Percentiles rank a stretch among this genome's conserved stretches.
phyloP scores from a whole-genome alignment of 1,284 basidiomycete genomes.

The Malassezia nana region DNA sequence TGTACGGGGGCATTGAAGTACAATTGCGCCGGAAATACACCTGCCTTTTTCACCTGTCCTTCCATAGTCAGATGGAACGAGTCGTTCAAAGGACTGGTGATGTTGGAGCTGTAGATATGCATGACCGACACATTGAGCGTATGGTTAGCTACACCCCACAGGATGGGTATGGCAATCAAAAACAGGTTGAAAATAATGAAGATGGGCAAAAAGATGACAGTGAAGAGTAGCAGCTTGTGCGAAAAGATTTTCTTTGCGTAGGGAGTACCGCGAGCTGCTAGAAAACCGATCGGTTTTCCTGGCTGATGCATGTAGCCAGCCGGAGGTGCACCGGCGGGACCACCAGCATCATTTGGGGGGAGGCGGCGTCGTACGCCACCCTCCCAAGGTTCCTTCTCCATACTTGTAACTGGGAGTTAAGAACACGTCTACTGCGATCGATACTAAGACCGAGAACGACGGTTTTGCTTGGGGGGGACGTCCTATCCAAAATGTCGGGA shows the following conservation, averaged over 20 bases:
- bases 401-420: not conserved
- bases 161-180: slow-evolving; percentile 44
- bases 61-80: slow-evolving; percentile 46
- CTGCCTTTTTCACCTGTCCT: slow-evolving; percentile 47
- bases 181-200: slow-evolving; percentile 31
- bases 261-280: slow-evolving; percentile 39
- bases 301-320: slow-evolving; percentile 20
- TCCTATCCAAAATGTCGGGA: not conserved
- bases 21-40: slow-evolving; percentile 49
- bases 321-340: not conserved
- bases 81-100: slow-evolving; percentile 41
- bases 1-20: slow-evolving; percentile 46
- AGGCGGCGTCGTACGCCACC: slow-evolving; percentile 6
- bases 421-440: not conserved
- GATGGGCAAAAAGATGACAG: slow-evolving; percentile 32
- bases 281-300: slow-evolving; percentile 36
- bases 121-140: slow-evolving; percentile 45
- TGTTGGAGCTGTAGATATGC: slow-evolving; percentile 45
- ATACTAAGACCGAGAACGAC: no score
- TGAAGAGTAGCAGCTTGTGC: slow-evolving; percentile 39
- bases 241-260: slow-evolving; percentile 45
- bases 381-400: slow-evolving; percentile 8
- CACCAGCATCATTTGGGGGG: slow-evolving; percentile 1
- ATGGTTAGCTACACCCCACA: slow-evolving; percentile 47
- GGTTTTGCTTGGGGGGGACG: not conserved